A percentile compares a stretch with the other conserved stretches of the same genome.
Evolutionary conservation across 73 alveolate species (phyloP).

Genomic region (Durusdinium trenchii): DNA sequence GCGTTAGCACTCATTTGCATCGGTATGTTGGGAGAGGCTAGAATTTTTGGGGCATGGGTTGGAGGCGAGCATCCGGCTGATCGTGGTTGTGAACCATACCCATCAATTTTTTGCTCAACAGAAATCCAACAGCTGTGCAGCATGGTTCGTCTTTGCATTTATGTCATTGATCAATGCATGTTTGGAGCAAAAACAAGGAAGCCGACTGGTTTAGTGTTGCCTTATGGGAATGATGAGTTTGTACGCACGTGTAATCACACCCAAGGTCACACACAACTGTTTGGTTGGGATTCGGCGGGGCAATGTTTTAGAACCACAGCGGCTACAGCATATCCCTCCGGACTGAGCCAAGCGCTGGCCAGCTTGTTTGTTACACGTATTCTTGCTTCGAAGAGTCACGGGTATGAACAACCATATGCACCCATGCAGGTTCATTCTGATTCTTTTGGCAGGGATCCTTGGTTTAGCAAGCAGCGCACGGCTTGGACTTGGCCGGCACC

Average conservation of each 20-base stretch:
- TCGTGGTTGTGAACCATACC: not conserved
- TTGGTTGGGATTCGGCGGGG: not conserved
- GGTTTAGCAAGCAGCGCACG: not conserved
- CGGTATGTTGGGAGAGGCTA: not conserved
- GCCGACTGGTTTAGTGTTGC: not conserved
- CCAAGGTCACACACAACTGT: not conserved
- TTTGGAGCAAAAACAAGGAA: not conserved
- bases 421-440: not conserved
- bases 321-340: not conserved
- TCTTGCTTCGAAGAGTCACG: not conserved
- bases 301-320: not conserved
- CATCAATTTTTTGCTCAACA: not conserved
- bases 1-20: not conserved
- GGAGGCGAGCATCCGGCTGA: conserved; percentile 18
- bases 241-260: not conserved
- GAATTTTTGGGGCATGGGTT: not conserved
- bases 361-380: not conserved
- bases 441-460: not conserved
- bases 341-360: not conserved
- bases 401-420: not conserved
- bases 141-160: not conserved
- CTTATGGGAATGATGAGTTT: not conserved
- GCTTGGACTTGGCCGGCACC: conserved; percentile 59
- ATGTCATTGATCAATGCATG: not conserved
- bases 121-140: not conserved